These are phyloP conservation scores for Torulaspora globosa DNA, from an alignment of 1,139 yeast genomes.

Conservation along the genomic window DNA sequence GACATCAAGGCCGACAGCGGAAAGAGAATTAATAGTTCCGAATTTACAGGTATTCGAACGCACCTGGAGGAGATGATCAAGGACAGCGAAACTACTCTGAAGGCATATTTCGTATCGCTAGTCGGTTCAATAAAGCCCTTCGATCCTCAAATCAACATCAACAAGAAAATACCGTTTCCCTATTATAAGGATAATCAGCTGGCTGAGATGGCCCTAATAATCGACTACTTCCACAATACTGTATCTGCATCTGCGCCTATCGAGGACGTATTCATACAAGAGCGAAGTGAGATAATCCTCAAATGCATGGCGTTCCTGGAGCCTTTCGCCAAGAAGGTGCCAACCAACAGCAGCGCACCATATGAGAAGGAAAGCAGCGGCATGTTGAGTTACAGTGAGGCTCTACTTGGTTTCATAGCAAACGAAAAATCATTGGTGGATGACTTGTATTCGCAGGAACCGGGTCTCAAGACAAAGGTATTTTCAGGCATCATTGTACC, in stretches of 20 bases:
- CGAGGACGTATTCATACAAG: slow-evolving; percentile 44
- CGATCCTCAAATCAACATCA: slow-evolving; percentile 41
- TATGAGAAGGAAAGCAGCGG: slow-evolving; percentile 64
- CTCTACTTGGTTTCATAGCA: slow-evolving; percentile 48
- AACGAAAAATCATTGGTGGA: slow-evolving; percentile 46
- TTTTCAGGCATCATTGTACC: slow-evolving; percentile 43
- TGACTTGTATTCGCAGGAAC: slow-evolving; percentile 38
- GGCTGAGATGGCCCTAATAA: slow-evolving; percentile 42
- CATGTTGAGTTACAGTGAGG: slow-evolving; percentile 51
- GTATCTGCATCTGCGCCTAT: slow-evolving; percentile 38
- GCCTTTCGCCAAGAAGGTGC: slow-evolving; percentile 45
- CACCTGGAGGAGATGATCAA: slow-evolving; percentile 35
- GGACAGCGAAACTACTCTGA: slow-evolving; percentile 38
- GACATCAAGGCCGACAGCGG: slow-evolving; percentile 33
- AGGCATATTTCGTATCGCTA: slow-evolving; percentile 35
- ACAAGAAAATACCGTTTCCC: slow-evolving; percentile 41
- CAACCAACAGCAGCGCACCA: slow-evolving; percentile 43
- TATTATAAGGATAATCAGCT: slow-evolving; percentile 39
- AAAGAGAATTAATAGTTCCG: slow-evolving; percentile 32
- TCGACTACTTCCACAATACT: slow-evolving; percentile 45
- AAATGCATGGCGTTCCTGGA: slow-evolving; percentile 44
- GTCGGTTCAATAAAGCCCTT: slow-evolving; percentile 37
- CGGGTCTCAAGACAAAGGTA: slow-evolving; percentile 39
- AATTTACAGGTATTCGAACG: slow-evolving; percentile 40
- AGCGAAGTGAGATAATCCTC: slow-evolving; percentile 45